phyloP scores from a whole-genome alignment of 345 rosid species.

The Arabidopsis arenosa region DNA sequence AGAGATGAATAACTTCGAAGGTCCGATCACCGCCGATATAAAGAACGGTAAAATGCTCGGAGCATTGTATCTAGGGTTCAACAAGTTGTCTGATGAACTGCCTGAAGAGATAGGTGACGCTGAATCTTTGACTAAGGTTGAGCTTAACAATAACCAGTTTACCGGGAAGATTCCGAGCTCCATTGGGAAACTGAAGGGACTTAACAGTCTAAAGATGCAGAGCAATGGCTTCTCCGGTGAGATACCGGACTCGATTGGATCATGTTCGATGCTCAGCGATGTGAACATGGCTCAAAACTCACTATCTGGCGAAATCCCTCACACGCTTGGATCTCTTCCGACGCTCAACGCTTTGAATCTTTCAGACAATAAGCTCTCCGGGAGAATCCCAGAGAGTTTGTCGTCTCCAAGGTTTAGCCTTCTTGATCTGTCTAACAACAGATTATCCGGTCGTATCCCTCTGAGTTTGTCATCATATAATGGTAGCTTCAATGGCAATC shows the following conservation, averaged over 20 bases:
- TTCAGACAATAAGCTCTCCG: constrained; percentile 67
- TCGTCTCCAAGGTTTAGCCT: constrained; percentile 75
- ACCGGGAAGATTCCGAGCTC: constrained; percentile 65
- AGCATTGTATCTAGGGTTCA: constrained; percentile 54
- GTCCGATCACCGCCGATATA: constrained; percentile 63
- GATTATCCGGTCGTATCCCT: constrained; percentile 70
- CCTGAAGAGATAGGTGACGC: constrained; percentile 71
- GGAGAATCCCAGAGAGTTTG: constrained; percentile 68
- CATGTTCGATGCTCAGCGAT: constrained; percentile 63
- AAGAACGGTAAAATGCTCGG: constrained; percentile 59
- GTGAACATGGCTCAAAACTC: constrained; percentile 71
- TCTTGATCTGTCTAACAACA: constrained; percentile 79
- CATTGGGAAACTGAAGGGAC: constrained; percentile 57
- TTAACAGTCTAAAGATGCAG: constrained; percentile 68
- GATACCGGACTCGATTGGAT: constrained; percentile 69
- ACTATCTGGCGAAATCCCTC: constrained; percentile 70
- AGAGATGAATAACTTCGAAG: constrained; percentile 60
- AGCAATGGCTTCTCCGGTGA: constrained; percentile 63
- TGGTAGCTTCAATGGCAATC: constrained; percentile 78
- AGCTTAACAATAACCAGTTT: constrained; percentile 63
- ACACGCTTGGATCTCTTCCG: constrained; percentile 68
- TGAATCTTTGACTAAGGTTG: constrained; percentile 49
- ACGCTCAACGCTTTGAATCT: constrained; percentile 75
- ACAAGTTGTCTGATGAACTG: constrained; percentile 69
- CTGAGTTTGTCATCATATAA: constrained; percentile 71